Percentiles rank a stretch among this genome's conserved stretches.
Evolutionary conservation across 768 basidiomycete genomes (phyloP).

Genomic region (Lentinula sp.): DNA sequence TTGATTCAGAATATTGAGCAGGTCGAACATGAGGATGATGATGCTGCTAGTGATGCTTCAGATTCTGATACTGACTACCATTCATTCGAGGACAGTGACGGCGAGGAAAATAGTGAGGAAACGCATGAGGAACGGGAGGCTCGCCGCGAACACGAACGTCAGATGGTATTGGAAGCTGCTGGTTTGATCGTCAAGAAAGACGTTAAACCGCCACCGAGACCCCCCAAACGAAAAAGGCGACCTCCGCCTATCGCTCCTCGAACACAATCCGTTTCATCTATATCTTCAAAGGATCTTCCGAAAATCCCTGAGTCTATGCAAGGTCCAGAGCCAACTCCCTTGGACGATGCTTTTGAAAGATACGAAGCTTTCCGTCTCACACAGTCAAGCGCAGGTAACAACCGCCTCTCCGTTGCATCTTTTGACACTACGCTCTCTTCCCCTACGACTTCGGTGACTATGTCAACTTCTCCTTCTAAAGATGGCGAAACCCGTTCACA

Average conservation of each 20-base stretch:
- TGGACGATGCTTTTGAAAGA: constrained; percentile 85
- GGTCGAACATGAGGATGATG: constrained; percentile 12
- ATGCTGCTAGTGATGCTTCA: constrained; percentile 22
- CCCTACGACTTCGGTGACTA: constrained; percentile 28
- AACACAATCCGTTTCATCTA: constrained; percentile 20
- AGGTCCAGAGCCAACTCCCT: constrained; percentile 31
- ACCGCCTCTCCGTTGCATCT: constrained; percentile 62
- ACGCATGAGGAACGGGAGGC: constrained; percentile 48
- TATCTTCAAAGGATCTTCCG: constrained; percentile 46
- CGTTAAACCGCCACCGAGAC: constrained; percentile 41
- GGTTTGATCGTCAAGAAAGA: constrained; percentile 74
- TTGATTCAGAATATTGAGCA: not conserved
- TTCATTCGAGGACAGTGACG: constrained; percentile 36
- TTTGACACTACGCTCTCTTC: constrained; percentile 40
- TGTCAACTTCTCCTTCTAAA: constrained; percentile 22
- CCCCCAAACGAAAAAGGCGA: constrained; percentile 28
- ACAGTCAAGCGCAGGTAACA: constrained; percentile 31
- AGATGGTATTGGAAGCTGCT: constrained; percentile 81
- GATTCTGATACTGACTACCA: constrained; percentile 29
- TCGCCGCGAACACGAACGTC: constrained; percentile 63
- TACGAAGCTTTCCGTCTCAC: constrained; percentile 78
- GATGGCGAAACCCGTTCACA: constrained; percentile 31
- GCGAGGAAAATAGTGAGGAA: constrained; percentile 28
- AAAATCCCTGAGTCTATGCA: constrained; percentile 33
- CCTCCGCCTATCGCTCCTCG: constrained; percentile 47